phyloP scores from a whole-genome alignment of 345 rosid genomes.

The Eucalyptus grandis region DNA sequence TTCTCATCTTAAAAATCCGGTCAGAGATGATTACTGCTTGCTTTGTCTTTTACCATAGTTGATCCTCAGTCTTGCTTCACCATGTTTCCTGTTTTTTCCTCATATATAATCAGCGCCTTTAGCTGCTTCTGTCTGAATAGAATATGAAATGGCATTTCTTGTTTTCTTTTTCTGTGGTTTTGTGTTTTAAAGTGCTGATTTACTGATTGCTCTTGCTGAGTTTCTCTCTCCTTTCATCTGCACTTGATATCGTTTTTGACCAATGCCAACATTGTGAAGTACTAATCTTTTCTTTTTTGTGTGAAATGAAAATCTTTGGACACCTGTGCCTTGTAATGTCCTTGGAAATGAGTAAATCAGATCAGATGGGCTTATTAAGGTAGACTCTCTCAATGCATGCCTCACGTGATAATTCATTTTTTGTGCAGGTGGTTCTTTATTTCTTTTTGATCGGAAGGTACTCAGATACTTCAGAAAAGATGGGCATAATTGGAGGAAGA shows the following conservation, averaged over 20 bases:
- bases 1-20: background rate
- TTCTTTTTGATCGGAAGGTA: conserved; percentile 82
- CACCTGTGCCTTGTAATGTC: background rate
- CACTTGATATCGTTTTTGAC: background rate
- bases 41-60: background rate
- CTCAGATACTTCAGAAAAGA: conserved; percentile 92
- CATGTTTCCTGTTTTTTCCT: background rate
- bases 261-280: background rate
- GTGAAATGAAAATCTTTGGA: background rate
- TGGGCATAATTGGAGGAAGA: conserved; percentile 97
- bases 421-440: conserved; percentile 78
- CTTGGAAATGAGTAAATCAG: background rate
- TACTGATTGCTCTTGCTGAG: background rate
- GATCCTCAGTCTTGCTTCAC: background rate
- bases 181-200: background rate
- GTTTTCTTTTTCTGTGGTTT: background rate
- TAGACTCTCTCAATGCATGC: background rate
- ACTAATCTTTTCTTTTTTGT: background rate
- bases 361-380: background rate
- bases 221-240: background rate
- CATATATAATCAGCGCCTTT: background rate
- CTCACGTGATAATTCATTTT: background rate
- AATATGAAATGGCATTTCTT: background rate
- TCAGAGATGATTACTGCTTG: background rate
- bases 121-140: background rate